Conservation (phyloP, 495 filamentous ascomycete genomes). For the Aspergillus ellipticus region DNA sequence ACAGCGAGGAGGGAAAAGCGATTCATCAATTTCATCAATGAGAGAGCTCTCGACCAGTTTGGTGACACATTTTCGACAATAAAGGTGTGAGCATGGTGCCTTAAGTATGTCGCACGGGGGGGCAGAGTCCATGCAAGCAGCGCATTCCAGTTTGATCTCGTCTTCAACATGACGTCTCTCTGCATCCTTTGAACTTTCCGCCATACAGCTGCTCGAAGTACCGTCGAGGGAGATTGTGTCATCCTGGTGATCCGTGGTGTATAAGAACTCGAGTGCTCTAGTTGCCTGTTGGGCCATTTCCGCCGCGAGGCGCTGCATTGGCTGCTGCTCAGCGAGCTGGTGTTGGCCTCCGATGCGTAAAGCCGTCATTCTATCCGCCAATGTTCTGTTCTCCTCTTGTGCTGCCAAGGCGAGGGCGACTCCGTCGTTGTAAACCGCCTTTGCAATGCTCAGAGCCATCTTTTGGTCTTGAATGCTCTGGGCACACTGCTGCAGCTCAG, state of each 20-base stretch:
- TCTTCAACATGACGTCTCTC: not conserved
- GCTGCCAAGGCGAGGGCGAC: slow-evolving; percentile 4
- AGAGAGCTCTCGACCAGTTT: slow-evolving; percentile 27
- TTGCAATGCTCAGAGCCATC: slow-evolving; percentile 5
- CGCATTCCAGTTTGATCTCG: slow-evolving; percentile 5
- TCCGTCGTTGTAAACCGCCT: slow-evolving; percentile 5
- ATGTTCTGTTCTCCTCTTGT: slow-evolving; percentile 4
- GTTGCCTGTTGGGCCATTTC: not conserved
- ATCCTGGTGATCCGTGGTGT: not conserved
- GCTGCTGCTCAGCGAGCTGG: not conserved
- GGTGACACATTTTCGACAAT: slow-evolving; percentile 32
- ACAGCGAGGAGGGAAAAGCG: slow-evolving; percentile 38
- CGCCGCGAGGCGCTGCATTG: not conserved
- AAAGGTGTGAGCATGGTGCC: slow-evolving; percentile 30
- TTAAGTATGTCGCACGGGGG: slow-evolving; percentile 3
- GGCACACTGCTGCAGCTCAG: slow-evolving; percentile 3
- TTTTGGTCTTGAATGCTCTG: not conserved
- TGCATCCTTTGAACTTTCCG: slow-evolving; percentile 3
- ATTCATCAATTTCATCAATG: slow-evolving; percentile 29
- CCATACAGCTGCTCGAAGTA: not conserved
- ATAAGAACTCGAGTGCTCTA: not conserved
- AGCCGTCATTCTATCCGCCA: slow-evolving; percentile 5
- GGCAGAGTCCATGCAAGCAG: slow-evolving; percentile 6
- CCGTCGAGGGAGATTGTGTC: not conserved
- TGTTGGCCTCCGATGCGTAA: not conserved